Evolutionary conservation across 495 filamentous ascomycete species (phyloP).

Genomic region (Neurospora tetraspora): DNA sequence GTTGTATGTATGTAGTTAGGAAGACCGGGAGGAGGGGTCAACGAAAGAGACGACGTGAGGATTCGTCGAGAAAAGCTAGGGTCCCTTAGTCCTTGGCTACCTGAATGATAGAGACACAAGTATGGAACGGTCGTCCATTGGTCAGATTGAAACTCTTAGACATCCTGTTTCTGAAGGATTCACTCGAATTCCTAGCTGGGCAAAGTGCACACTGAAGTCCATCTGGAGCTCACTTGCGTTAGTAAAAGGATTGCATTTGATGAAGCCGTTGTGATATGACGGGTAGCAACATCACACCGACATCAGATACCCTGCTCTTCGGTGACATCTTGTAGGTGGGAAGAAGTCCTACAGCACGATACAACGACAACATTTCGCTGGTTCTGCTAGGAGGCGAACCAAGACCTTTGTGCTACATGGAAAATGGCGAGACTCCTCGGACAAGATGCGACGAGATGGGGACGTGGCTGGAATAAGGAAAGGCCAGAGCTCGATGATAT

Average conservation of each 20-base stretch:
- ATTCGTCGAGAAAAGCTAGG: not conserved
- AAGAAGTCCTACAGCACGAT: not conserved
- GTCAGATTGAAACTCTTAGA: not conserved
- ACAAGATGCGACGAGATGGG: not conserved
- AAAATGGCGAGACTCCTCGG: not conserved
- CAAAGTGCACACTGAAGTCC: not conserved
- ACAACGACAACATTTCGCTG: not conserved
- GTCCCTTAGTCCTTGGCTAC: not conserved
- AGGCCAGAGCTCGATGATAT: conserved; percentile 10
- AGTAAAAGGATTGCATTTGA: not conserved
- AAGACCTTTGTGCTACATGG: not conserved
- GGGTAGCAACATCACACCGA: not conserved
- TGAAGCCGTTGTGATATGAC: not conserved
- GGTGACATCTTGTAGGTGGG: not conserved
- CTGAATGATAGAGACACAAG: not conserved
- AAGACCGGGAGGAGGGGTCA: not conserved
- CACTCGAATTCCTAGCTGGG: not conserved
- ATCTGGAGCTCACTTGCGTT: not conserved
- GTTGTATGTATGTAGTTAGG: not conserved
- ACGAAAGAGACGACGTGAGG: not conserved
- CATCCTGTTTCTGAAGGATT: not conserved
- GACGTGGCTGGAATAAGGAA: conserved; percentile 8
- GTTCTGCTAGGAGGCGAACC: not conserved
- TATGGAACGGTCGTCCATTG: not conserved
- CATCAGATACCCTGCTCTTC: not conserved